Conservation (phyloP, 805 yeast species). For the Candida anglica region DNA sequence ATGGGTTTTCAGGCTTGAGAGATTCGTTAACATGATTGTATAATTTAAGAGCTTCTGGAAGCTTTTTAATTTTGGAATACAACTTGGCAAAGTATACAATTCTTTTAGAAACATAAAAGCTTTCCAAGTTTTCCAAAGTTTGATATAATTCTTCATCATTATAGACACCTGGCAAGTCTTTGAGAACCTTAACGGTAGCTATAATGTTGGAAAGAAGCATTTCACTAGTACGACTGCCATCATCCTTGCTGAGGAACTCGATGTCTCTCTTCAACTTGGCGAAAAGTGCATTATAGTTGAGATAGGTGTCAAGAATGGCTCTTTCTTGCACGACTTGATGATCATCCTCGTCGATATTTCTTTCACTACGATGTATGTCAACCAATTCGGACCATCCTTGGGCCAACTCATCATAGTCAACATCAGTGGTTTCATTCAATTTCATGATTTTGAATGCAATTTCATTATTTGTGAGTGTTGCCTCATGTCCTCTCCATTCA, state of each 20-base stretch:
- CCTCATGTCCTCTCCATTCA: conserved; percentile 53
- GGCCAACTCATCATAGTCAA: conserved; percentile 54
- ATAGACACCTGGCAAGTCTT: conserved; percentile 88
- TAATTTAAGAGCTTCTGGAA: conserved; percentile 46
- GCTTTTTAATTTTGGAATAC: conserved; percentile 36
- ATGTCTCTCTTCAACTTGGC: conserved; percentile 72
- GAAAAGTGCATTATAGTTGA: conserved; percentile 63
- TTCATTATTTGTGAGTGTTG: conserved; percentile 65
- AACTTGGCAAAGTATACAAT: conserved; percentile 41
- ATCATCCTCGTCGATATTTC: conserved; percentile 45
- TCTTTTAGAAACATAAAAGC: conserved; percentile 45
- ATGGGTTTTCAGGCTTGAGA: conserved; percentile 13
- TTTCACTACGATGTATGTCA: conserved; percentile 54
- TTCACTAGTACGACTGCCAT: conserved; percentile 12
- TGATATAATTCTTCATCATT: conserved; percentile 68
- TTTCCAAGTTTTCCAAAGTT: conserved; percentile 48
- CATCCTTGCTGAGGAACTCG: conserved; percentile 33
- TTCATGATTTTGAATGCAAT: conserved; percentile 57
- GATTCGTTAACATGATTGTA: conserved; percentile 17
- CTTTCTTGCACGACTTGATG: conserved; percentile 62
- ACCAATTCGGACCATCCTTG: conserved; percentile 69
- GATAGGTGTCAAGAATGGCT: conserved; percentile 71
- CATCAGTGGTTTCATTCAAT: conserved; percentile 25
- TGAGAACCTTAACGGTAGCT: conserved; percentile 52
- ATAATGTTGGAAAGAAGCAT: conserved; percentile 46